Conservation (phyloP, 495 filamentous ascomycete genomes). For the Talaromyces ruber region DNA sequence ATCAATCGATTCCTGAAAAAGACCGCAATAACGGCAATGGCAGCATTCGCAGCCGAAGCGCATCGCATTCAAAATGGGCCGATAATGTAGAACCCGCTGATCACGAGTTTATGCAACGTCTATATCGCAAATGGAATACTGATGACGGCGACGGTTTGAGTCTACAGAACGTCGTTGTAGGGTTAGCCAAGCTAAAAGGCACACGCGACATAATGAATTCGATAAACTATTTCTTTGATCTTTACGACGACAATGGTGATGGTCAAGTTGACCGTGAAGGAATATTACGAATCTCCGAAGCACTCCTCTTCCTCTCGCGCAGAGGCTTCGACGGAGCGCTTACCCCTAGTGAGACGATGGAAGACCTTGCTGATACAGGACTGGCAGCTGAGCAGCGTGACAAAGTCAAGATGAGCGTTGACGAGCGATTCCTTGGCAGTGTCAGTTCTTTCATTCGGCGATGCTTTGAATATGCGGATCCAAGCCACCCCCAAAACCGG, state of each 20-base stretch:
- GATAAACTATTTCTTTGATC: constrained; percentile 94
- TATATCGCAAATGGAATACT: constrained; percentile 83
- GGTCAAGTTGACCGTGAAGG: constrained; percentile 95
- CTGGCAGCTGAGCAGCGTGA: constrained; percentile 16
- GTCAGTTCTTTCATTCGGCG: constrained; percentile 91
- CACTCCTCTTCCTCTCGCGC: constrained; percentile 83
- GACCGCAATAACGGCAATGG: constrained; percentile 26
- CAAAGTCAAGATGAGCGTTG: constrained; percentile 36
- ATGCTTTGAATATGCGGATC: constrained; percentile 98
- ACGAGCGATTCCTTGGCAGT: constrained; percentile 81
- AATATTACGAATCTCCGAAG: constrained; percentile 90
- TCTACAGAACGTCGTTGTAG: constrained; percentile 84
- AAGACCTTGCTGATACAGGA: constrained; percentile 20
- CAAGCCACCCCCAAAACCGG: constrained; percentile 63
- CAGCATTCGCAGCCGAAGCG: constrained; percentile 37
- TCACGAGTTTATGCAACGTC: constrained; percentile 86
- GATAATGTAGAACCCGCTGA: constrained; percentile 76
- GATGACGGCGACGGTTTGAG: constrained; percentile 67
- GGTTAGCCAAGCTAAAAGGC: constrained; percentile 83
- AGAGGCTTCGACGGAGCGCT: constrained; percentile 70
- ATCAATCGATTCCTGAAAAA: constrained; percentile 43
- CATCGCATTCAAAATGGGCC: constrained; percentile 62
- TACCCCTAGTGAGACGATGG: constrained; percentile 37
- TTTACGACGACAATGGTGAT: constrained; percentile 89
- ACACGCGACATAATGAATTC: constrained; percentile 92